These are phyloP conservation scores for Aristolochia contorta DNA, from an alignment of 164 flowering plant species.

Conservation along the genomic window DNA sequence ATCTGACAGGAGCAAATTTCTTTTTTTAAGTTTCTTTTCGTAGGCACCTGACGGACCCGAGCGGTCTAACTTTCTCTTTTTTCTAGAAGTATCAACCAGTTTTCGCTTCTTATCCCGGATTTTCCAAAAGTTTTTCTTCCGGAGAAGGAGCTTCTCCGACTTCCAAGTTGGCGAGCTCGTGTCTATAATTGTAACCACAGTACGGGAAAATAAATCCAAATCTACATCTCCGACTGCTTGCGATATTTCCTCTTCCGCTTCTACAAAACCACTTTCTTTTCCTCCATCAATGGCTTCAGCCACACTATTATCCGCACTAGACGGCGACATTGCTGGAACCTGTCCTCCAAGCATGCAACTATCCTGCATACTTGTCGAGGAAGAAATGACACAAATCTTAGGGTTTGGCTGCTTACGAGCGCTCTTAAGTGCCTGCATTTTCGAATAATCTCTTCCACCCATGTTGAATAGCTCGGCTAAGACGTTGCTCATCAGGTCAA, in stretches of 20 bases:
- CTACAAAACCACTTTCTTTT: conserved; percentile 1
- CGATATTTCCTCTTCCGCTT: conserved; percentile 21
- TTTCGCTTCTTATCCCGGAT: conserved; percentile 56
- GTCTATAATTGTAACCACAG: conserved; percentile 76
- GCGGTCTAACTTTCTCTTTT: conserved; percentile 37
- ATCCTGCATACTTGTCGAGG: conserved; percentile 10
- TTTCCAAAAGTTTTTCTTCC: conserved; percentile 77
- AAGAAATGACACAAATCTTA: conserved; percentile 24
- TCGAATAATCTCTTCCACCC: conserved; percentile 22
- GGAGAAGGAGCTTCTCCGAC: conserved; percentile 52
- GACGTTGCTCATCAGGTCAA: conserved; percentile 31
- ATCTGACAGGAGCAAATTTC: neutral
- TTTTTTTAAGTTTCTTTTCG: conserved; percentile 17
- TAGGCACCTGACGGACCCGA: conserved; percentile 8
- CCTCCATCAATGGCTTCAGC: conserved; percentile 6
- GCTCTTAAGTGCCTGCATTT: conserved; percentile 14
- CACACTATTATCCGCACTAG: conserved; percentile 19
- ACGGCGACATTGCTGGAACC: conserved; percentile 13
- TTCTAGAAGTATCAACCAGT: conserved; percentile 16
- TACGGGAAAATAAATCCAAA: conserved; percentile 35
- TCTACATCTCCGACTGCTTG: conserved; percentile 11
- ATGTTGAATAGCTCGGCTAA: conserved; percentile 66
- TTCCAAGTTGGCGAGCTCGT: conserved; percentile 65
- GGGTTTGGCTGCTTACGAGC: conserved; percentile 67
- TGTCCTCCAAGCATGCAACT: conserved; percentile 1